Evolutionary conservation across 2,329 filamentous ascomycete species (phyloP), one percentile per base, ranked within the genome.

Genomic region (Cladobotryum protrusum): DNA sequence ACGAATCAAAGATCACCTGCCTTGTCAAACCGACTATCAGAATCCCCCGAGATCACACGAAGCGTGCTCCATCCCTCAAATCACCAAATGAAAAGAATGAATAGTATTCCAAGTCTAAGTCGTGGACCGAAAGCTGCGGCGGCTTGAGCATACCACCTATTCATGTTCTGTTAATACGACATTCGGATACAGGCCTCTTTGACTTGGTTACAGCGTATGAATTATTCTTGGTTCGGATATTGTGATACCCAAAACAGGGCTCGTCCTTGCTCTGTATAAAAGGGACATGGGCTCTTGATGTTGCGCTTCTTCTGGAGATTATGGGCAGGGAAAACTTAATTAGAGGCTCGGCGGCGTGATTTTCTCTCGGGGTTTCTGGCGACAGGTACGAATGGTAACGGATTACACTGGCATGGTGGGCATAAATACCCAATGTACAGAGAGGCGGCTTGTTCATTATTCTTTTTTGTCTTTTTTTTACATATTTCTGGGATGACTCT

Each of bases 21-120:
- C 19, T 36, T 61, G 13, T 46, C 61, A 24, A 43, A 35, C 12
- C 56, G 60, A 42, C 50, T 63, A 32, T 70, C 72, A 9, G 71
- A 67, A 29, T 75, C 73, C 1, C 71, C 72, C n/a, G 72, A 76
- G 55, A 58, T 74, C 52, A 64, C 71, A 41, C 67, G 72, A 48
- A 66, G 66, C 19, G 59, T 65, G 35, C 50, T 66, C 18, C 68
- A 64, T 49, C 58, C 63, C 13, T 56, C 59, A 36, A 59, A 61
- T 15, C 62, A 66, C 37, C 65, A 60, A 49, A 59, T 62, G 57
- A 70, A 68, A 52, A 62, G 65, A 32, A 61, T 66, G 6, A 53
- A 59, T 34, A 64, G 58, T 40, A 58, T 68, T 43, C 56, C 65
- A 5, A 61, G 55, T 18, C 54, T 66, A 3, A 59, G 61, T 14